Evolutionary conservation across 192 early-diverging fungal species (phyloP), one percentile per base, ranked within the genome.

Genomic region (Chytriomyces confervae): DNA sequence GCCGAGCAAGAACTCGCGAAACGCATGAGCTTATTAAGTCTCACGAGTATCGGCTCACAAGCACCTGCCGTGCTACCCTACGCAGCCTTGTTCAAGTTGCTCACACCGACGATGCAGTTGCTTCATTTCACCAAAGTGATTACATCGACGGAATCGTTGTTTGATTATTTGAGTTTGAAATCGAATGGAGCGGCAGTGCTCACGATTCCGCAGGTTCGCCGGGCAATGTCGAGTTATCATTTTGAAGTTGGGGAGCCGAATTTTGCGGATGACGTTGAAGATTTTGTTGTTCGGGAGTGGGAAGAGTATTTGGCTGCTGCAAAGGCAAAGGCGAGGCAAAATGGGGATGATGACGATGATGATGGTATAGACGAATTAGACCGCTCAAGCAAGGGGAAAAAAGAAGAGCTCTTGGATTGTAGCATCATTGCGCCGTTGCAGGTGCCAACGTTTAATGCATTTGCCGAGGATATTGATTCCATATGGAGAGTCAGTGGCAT

Each of bases 161-260:
- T 82, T 8, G 89, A 90, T 50, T 94, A 92, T 83, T 87, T 95
- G 48, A 90, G 94, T 69, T 92, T 91, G 10, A 90, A 88, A 44
- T 27, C 69, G 7, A 8, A 85, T 87, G 73, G 87, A 88, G 86
- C 92, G 73, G 87, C 91, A 63, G 65, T 85, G 18, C 62, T 88
- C 7, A 75, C 77, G 11, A 74, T 68, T 18, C 86, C 89, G 44
- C 94, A 96, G 76, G 86, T 94, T 44, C 89, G 91, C 62, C 86
- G 91, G 5, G 89, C 87, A 10, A 89, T 96, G 60, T 86, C 87
- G 29, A 84, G 88, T 51, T 98, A 98, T 79, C 86, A 91, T 18
- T 98, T 96, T 80, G 97, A 98, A 77, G 93, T 95, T 11, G 92
- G 91, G 43, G 97, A 98, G 75, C 76, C 85, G 11, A 73, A 86